These are phyloP conservation scores for Endotrypanum monterogeii DNA, from an alignment of 208 protist species.

Conservation along the genomic window DNA sequence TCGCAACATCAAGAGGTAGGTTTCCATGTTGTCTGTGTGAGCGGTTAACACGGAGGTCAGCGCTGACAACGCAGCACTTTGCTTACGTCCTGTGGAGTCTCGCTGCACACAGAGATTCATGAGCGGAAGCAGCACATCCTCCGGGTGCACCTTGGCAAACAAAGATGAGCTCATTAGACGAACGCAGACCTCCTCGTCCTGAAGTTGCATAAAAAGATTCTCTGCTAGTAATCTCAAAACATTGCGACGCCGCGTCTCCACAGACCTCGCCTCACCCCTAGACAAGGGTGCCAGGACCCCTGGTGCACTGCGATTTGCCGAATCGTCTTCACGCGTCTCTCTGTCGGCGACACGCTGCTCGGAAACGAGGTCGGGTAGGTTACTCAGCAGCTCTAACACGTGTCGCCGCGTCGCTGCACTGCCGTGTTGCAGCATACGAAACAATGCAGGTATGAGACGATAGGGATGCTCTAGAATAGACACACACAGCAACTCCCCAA, in stretches of 20 bases:
- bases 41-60: slow-evolving; percentile 54
- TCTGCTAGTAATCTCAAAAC: slow-evolving; percentile 70
- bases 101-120: slow-evolving; percentile 52
- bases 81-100: slow-evolving; percentile 51
- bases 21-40: slow-evolving; percentile 39
- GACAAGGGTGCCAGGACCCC: not conserved
- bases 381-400: slow-evolving; percentile 70
- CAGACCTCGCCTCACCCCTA: not conserved
- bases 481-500: slow-evolving; percentile 58
- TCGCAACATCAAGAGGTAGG: slow-evolving; percentile 16
- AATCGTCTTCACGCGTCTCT: not conserved
- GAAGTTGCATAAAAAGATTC: slow-evolving; percentile 69
- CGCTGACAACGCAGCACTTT: slow-evolving; percentile 48
- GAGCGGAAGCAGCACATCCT: slow-evolving; percentile 73
- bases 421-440: slow-evolving; percentile 68
- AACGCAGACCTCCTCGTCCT: slow-evolving; percentile 78
- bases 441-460: slow-evolving; percentile 67
- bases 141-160: slow-evolving; percentile 77
- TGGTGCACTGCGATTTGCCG: not conserved
- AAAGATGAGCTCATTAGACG: slow-evolving; percentile 66
- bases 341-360: not conserved
- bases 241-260: slow-evolving; percentile 38
- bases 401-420: slow-evolving; percentile 55
- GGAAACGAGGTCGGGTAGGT: slow-evolving; percentile 46
- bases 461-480: slow-evolving; percentile 67